Evolutionary conservation across 805 yeast species (phyloP), one percentile per base, ranked within the genome.

Genomic region (Wickerhamiella allomyrinae): DNA sequence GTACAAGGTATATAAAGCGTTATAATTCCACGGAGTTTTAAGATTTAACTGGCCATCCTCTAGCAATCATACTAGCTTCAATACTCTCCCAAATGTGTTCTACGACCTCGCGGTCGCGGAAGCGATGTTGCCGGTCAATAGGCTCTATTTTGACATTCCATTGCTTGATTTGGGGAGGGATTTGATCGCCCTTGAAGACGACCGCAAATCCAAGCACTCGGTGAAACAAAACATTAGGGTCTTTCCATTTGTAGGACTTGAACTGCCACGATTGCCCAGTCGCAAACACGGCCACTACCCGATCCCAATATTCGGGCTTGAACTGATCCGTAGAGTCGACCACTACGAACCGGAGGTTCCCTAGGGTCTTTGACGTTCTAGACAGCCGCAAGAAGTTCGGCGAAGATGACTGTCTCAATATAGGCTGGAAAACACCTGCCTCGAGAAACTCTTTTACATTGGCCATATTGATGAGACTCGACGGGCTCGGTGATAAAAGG

Each of bases 221-320:
- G 55, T 80, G 91, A 61, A 91, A 91, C 49, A 91, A 67, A 35
- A 67, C 67, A 46, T 79, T 76, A 2, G 98, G 95, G 42, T 78
- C 75, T 31, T 76, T 69, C 76, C 86, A 80, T 57, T 79, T 81
- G 62, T 89, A 91, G 53, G 77, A 74, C 56, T 82, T 75, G 63
- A 91, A 84, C 63, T 91, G 99, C 99, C 99, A 91, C 42, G 78
- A 69, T 64, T 91, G 98, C 10, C 99, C 99, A 9, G 96, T 89
- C 14, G 95, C 89, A 65, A 91, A 79, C 29, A 91, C 82, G 0
- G 94, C 96, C 39, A 89, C 83, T 1, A 91, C 96, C 45, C 98
- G 73, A 56, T 85, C 94, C 99, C 99, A 91, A 62, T 91, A 85
- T 59, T 91, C 97, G 3, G 95, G 94, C 58, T 87, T 89, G 62